Conservation (phyloP, 495 filamentous ascomycete genomes). For the Parmelia sp. region DNA sequence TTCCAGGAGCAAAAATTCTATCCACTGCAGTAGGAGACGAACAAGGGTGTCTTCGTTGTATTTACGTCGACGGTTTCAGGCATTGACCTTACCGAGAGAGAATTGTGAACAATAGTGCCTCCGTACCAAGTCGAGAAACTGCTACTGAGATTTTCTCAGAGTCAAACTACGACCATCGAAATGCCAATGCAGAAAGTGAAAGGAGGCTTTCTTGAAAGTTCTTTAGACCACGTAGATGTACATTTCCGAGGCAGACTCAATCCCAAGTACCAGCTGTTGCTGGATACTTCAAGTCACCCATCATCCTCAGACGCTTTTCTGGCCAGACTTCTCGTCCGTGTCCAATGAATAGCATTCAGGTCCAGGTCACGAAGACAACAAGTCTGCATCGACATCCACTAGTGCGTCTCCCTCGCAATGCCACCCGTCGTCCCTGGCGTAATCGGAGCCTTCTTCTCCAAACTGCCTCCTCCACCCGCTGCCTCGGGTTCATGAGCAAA, state of each 20-base stretch:
- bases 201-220: neutral
- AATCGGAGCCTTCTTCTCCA: slow-evolving; percentile 23
- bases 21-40: neutral
- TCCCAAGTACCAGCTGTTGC: neutral
- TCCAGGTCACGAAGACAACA: neutral
- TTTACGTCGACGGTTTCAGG: neutral
- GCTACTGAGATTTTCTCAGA: neutral
- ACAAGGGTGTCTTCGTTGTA: neutral
- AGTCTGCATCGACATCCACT: too few relatives aligned
- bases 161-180: neutral
- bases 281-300: neutral
- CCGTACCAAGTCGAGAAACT: neutral
- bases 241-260: neutral
- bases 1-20: neutral
- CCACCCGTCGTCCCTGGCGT: slow-evolving; percentile 21
- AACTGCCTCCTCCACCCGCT: slow-evolving; percentile 14
- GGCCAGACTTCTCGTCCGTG: neutral
- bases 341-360: neutral
- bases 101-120: neutral
- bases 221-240: neutral
- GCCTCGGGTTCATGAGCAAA: slow-evolving; percentile 27
- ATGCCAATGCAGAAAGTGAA: neutral
- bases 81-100: neutral
- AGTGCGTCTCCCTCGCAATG: slow-evolving; percentile 28
- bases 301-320: neutral